Base-by-base conservation (phyloP, 805 yeast species). In the Pichia kluyveri region DNA sequence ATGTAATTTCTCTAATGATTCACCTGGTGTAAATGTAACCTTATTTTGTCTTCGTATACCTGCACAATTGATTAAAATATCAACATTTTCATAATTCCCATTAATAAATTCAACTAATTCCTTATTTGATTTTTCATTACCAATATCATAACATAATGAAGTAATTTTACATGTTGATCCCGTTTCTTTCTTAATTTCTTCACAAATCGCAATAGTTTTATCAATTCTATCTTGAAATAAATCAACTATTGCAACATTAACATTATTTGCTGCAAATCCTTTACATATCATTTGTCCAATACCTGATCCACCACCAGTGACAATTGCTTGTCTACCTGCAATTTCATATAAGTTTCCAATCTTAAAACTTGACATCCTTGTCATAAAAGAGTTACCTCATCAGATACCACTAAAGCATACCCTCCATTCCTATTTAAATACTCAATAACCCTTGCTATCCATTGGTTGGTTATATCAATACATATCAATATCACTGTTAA, bases 271-370 rank as follows among this genome's bases (percentile, higher is more conserved):
- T 4, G 45, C 55, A 42, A 54, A 48, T 2, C 60, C 60, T 42
- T 54, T 38, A 32, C 48, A 42, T 5, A 56, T 51, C 56, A 56
- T 50, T 45, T 53, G 59, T 4, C 58, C 60, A 43, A 57, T 54
- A 15, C 60, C 60, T 2, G 60, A 57, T 8, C 58, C 59, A 17
- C 51, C 60, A 8, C 58, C 60, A 15, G 59, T 56, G 31, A 57
- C 58, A 18, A 56, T 48, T 1, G 60, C 59, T 42, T 54, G 59
- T 44, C 60, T 45, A 7, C 58, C 59, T 3, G 54, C 45, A 26
- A 57, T 49, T 40, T 56, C 55, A 41, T 49, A 56, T 4, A 55
- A 38, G 30, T 47, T 51, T 18, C 54, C 51, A 40, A 54, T 46
- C 9, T 32, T 32, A 19, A 53, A 55, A 9, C 48, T 27, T 10